These are phyloP conservation scores for Schwanniomyces etchellsii DNA, from an alignment of 1,139 yeast genomes.

Conservation along the genomic window DNA sequence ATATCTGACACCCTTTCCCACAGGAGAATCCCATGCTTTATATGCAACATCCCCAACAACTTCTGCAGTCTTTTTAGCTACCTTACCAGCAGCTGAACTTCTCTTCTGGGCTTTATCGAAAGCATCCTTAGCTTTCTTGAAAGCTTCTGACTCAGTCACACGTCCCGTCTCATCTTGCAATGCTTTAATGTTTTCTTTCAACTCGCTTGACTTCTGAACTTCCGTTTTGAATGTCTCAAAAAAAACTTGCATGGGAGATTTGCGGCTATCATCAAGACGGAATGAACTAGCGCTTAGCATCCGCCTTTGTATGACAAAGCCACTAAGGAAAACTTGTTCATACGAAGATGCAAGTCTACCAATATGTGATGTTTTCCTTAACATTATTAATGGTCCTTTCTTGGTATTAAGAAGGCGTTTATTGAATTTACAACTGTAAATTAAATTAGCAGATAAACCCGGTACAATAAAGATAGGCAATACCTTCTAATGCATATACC, in stretches of 20 bases:
- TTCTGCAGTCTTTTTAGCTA: slow-evolving; percentile 86
- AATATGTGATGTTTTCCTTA: background rate
- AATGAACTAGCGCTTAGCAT: background rate
- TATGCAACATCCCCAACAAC: slow-evolving; percentile 86
- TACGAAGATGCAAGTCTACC: background rate
- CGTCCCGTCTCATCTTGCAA: slow-evolving; percentile 95
- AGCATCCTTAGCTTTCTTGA: slow-evolving; percentile 89
- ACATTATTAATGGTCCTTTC: background rate
- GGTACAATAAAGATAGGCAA: too few relatives aligned
- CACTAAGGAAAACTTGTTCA: background rate
- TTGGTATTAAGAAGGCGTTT: too few relatives aligned
- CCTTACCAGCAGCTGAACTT: slow-evolving; percentile 76
- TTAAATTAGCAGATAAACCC: too few relatives aligned
- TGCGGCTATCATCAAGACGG: slow-evolving; percentile 20
- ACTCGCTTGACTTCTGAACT: slow-evolving; percentile 84
- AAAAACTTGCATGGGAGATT: slow-evolving; percentile 88
- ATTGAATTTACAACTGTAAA: too few relatives aligned
- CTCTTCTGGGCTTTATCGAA: slow-evolving; percentile 80
- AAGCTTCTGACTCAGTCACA: slow-evolving; percentile 91
- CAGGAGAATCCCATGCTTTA: slow-evolving; percentile 95
- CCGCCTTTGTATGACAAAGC: background rate
- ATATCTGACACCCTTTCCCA: slow-evolving; percentile 80
- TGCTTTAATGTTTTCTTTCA: slow-evolving; percentile 90
- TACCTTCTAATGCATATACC: background rate
- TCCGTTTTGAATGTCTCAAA: slow-evolving; percentile 87